Evolutionary conservation across 1,284 basidiomycete genomes (phyloP).

Genomic region (Neolentinus lepideus): DNA sequence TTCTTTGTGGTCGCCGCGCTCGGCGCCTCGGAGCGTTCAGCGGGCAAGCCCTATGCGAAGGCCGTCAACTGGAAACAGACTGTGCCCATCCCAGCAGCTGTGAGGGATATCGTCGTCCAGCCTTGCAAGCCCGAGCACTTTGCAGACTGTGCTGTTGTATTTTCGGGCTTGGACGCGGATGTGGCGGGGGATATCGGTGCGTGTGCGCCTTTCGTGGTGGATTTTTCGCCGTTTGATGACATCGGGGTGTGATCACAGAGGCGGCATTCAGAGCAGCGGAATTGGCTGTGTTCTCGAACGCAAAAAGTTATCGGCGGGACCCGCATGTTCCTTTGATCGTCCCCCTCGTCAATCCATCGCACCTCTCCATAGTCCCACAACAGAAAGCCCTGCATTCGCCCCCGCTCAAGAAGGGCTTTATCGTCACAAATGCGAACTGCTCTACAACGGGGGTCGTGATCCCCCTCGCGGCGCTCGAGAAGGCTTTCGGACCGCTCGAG

Average conservation of each 20-base stretch:
- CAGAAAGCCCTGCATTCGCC: constrained; percentile 70
- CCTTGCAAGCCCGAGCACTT: constrained; percentile 82
- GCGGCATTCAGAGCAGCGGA: constrained; percentile 83
- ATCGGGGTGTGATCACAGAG: constrained; percentile 44
- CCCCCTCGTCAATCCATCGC: constrained; percentile 89
- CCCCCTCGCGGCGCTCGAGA: constrained; percentile 89
- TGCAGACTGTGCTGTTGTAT: constrained; percentile 80
- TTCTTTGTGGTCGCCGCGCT: constrained; percentile 87
- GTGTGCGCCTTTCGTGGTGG: constrained; percentile 18
- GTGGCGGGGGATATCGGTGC: constrained; percentile 92
- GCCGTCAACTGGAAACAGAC: constrained; percentile 92
- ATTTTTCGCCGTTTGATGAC: background rate
- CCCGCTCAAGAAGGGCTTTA: constrained; percentile 83
- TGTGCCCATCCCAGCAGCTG: constrained; percentile 64
- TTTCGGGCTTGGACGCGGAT: constrained; percentile 93
- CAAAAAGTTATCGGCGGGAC: constrained; percentile 95
- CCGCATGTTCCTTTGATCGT: constrained; percentile 96
- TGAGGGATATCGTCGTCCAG: constrained; percentile 66
- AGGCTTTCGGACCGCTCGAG: constrained; percentile 89
- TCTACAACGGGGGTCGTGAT: constrained; percentile 94
- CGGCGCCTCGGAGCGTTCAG: constrained; percentile 87
- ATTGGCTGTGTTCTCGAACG: constrained; percentile 93
- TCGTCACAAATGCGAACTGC: constrained; percentile 99
- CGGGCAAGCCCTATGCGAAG: constrained; percentile 76
- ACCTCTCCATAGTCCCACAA: constrained; percentile 81